phyloP scores from a whole-genome alignment of 1,139 yeast species.

The Taphrina flavorubra region DNA sequence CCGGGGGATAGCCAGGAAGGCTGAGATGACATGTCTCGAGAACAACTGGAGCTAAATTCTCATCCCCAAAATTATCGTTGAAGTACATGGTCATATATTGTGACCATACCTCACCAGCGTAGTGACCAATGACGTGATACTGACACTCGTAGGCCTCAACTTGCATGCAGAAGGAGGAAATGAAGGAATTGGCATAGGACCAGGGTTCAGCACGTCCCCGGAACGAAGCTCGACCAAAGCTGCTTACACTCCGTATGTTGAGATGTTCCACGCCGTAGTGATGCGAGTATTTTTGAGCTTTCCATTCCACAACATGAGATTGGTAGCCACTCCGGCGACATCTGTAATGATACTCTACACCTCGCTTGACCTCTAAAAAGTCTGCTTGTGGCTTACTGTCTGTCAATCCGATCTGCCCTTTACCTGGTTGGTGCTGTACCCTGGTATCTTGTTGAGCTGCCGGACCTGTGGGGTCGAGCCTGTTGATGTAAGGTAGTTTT shows the following conservation, averaged over 20 bases:
- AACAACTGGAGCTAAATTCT: background rate
- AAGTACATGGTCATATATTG: background rate
- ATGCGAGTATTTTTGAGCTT: background rate
- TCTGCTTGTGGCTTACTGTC: too few relatives aligned
- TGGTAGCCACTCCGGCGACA: background rate
- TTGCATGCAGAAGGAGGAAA: background rate
- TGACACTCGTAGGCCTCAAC: background rate
- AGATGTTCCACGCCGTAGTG: background rate
- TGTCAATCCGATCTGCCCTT: too few relatives aligned
- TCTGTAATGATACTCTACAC: background rate
- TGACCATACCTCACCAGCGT: conserved; percentile 1
- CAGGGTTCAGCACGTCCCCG: background rate
- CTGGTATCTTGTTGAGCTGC: too few relatives aligned
- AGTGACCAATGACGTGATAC: background rate
- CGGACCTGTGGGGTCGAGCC: too few relatives aligned
- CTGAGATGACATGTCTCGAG: background rate
- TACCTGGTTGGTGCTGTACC: too few relatives aligned
- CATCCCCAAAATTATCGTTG: background rate
- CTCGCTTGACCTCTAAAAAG: background rate
- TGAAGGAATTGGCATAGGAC: background rate
- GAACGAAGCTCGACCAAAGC: background rate
- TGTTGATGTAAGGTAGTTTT: too few relatives aligned
- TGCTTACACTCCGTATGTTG: background rate
- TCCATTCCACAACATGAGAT: background rate
- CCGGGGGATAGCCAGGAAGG: conserved; percentile 2